Percentiles rank a stretch among this genome's conserved stretches.
These are phyloP conservation scores for Przewalskia tangutica DNA, from an alignment of 257 asterid genomes.

Conservation along the genomic window DNA sequence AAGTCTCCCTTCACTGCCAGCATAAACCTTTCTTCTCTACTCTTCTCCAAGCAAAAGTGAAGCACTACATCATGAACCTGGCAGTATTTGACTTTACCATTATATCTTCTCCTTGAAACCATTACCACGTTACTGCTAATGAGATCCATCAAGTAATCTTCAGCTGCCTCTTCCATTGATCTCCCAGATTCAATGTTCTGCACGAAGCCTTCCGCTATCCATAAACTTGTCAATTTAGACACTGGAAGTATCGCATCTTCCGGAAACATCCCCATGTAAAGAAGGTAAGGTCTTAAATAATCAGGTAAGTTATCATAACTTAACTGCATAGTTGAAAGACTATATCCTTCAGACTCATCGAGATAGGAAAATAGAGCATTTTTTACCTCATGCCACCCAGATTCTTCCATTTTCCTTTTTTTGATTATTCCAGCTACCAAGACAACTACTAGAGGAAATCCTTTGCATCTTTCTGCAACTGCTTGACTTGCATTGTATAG, in stretches of 20 bases:
- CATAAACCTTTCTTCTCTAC: not conserved
- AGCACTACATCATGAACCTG: not conserved
- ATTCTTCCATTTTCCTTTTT: not conserved
- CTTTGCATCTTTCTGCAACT: not conserved
- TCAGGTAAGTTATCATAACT: constrained; percentile 1
- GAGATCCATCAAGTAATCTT: no score
- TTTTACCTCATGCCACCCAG: not conserved
- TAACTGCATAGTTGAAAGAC: not conserved
- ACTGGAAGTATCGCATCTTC: not conserved
- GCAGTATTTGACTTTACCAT: no score
- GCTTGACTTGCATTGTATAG: not conserved
- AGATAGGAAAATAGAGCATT: not conserved
- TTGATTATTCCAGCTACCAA: not conserved
- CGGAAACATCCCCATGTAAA: constrained; percentile 1
- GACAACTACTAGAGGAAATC: not conserved
- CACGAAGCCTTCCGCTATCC: not conserved
- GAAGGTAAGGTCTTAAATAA: not conserved
- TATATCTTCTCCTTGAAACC: no score
- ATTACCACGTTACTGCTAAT: no score
- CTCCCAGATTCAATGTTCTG: not conserved
- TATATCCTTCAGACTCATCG: not conserved
- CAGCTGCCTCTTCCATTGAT: not conserved
- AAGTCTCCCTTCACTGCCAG: not conserved
- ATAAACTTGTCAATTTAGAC: not conserved
- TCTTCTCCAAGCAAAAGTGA: not conserved